A percentile compares a stretch with the other conserved stretches of the same genome.
These are phyloP conservation scores for Collybia mongolica DNA, from an alignment of 768 basidiomycete species.

Conservation along the genomic window DNA sequence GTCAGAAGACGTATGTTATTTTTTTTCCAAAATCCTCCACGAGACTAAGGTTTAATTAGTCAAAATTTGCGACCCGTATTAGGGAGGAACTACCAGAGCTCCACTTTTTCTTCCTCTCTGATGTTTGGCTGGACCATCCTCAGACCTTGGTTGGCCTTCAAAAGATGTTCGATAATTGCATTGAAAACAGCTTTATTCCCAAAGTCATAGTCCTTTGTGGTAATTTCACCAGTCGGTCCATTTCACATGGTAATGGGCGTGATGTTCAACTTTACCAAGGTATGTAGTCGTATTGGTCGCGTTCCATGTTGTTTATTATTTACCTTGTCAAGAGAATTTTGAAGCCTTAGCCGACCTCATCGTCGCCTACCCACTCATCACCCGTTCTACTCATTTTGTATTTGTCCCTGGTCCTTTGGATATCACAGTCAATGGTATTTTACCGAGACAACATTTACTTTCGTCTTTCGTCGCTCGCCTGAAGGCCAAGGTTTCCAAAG, in stretches of 20 bases:
- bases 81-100: conserved; percentile 71
- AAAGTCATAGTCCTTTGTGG: conserved; percentile 91
- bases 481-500: conserved; percentile 70
- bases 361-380: conserved; percentile 73
- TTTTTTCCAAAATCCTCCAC: not conserved
- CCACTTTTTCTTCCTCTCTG: conserved; percentile 91
- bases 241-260: conserved; percentile 73
- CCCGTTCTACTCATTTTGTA: conserved; percentile 82
- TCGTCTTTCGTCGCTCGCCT: conserved; percentile 72
- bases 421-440: conserved; percentile 72
- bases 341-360: conserved; percentile 85
- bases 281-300: conserved; percentile 17
- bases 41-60: conserved; percentile 34
- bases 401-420: conserved; percentile 95
- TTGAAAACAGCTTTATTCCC: conserved; percentile 85
- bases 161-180: conserved; percentile 87
- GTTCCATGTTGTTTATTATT: not conserved
- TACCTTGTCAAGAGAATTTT: conserved; percentile 68
- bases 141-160: conserved; percentile 77
- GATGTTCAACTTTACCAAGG: conserved; percentile 88
- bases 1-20: conserved; percentile 76
- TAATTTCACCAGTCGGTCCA: conserved; percentile 86
- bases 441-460: conserved; percentile 83
- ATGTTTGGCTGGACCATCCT: conserved; percentile 93
- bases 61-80: conserved; percentile 59